Percentiles rank a stretch among this genome's conserved stretches.
Conservation (phyloP, 2,329 filamentous ascomycete species). For the Xenosphaeropsis pyriputrescens region DNA sequence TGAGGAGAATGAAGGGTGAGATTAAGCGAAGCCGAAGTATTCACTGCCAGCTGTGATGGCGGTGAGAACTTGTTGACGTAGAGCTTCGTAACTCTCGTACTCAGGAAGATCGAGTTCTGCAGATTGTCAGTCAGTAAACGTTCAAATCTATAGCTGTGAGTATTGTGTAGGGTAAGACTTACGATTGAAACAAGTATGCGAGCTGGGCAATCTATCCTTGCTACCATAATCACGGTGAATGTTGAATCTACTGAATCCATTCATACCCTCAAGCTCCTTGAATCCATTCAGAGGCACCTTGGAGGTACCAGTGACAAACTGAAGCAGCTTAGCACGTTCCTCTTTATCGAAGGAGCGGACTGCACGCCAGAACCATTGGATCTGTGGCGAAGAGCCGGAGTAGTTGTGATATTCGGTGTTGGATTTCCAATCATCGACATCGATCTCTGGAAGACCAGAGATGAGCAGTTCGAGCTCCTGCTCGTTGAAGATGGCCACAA, state of each 20-base stretch:
- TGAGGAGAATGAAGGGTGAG: conserved; percentile 1
- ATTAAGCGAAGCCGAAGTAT: conserved; percentile 90
- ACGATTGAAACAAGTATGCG: conserved; percentile 99
- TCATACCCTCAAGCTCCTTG: conserved; percentile 99
- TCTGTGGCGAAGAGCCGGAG: conserved; percentile 82
- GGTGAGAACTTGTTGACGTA: conserved; percentile 79
- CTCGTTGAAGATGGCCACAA: conserved; percentile 96
- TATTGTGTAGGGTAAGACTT: conserved; percentile 40
- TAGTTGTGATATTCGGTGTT: conserved; percentile 99
- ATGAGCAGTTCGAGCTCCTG: conserved; percentile 95
- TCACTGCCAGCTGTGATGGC: conserved; percentile 97
- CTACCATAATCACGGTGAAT: conserved; percentile 96
- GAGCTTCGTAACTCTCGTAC: conserved; percentile 88
- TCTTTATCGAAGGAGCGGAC: conserved; percentile 97
- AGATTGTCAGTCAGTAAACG: too few relatives aligned
- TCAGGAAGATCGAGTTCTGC: conserved; percentile 94
- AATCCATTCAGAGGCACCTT: conserved; percentile 98
- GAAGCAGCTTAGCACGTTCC: conserved; percentile 89
- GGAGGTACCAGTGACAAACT: conserved; percentile 96
- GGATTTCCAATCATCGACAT: conserved; percentile 97
- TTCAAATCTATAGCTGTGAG: neutral
- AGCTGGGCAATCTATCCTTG: conserved; percentile 89
- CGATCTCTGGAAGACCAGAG: conserved; percentile 91
- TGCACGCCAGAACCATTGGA: conserved; percentile 99
- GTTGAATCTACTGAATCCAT: conserved; percentile 94